Percentiles rank a stretch among this genome's conserved stretches.
These are phyloP conservation scores for Colletotrichum kahawae DNA, from an alignment of 2,329 filamentous ascomycete species.

Conservation along the genomic window DNA sequence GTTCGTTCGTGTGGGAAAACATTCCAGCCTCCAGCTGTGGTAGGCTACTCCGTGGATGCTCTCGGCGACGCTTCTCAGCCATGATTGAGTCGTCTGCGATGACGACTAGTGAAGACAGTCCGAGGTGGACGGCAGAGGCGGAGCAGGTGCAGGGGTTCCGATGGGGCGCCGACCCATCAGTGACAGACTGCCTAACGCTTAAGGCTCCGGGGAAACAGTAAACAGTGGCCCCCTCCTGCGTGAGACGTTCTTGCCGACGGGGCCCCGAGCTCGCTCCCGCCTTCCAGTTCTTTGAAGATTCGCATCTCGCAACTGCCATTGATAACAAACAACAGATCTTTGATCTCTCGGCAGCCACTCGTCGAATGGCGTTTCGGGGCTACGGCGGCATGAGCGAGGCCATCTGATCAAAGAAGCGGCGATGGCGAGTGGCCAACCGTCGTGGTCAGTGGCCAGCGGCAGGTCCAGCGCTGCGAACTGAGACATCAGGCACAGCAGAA, in stretches of 20 bases:
- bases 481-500: slow-evolving; percentile 16
- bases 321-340: not conserved
- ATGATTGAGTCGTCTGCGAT: slow-evolving; percentile 5
- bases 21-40: not conserved
- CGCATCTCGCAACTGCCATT: not conserved
- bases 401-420: slow-evolving; percentile 23
- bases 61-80: slow-evolving; percentile 11
- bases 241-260: not conserved
- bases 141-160: slow-evolving; percentile 4
- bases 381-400: slow-evolving; percentile 12
- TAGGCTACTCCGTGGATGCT: not conserved
- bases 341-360: not conserved
- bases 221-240: not conserved
- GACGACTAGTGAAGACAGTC: slow-evolving; percentile 4
- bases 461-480: slow-evolving; percentile 1
- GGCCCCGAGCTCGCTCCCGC: not conserved
- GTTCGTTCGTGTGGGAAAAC: not conserved
- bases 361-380: not conserved
- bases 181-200: not conserved
- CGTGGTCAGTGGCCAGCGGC: not conserved
- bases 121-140: not conserved
- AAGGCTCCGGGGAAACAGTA: slow-evolving; percentile 1
- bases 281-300: not conserved
- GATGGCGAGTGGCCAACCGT: slow-evolving; percentile 13
- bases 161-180: slow-evolving; percentile 9